Evolutionary conservation across 1,284 basidiomycete genomes (phyloP).

Genomic region (Anthracocystis setariae): DNA sequence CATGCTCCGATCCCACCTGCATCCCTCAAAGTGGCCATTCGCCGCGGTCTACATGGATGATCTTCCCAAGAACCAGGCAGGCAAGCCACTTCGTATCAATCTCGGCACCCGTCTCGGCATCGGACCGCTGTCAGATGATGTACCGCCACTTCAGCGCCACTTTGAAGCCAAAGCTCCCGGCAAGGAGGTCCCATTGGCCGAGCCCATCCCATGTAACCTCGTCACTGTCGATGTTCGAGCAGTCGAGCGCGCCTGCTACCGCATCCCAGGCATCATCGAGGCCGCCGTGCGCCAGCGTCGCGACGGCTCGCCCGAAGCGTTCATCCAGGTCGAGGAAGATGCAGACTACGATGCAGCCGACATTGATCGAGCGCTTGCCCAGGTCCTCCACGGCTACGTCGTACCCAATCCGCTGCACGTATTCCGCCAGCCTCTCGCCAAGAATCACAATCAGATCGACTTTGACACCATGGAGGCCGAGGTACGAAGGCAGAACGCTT

Average conservation of each 20-base stretch:
- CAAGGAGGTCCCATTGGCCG: slow-evolving; percentile 64
- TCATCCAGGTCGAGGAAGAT: slow-evolving; percentile 67
- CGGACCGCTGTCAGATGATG: slow-evolving; percentile 65
- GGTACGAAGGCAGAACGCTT: slow-evolving; percentile 66
- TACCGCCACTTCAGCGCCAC: slow-evolving; percentile 65
- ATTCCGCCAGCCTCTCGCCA: slow-evolving; percentile 66
- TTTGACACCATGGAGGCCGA: slow-evolving; percentile 68
- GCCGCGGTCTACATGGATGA: slow-evolving; percentile 68
- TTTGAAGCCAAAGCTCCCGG: slow-evolving; percentile 66
- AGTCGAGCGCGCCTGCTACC: slow-evolving; percentile 67
- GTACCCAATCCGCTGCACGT: slow-evolving; percentile 68
- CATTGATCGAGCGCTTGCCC: slow-evolving; percentile 66
- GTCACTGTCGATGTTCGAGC: slow-evolving; percentile 66
- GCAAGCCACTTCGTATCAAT: slow-evolving; percentile 68
- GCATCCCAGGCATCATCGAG: slow-evolving; percentile 66
- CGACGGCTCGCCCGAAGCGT: slow-evolving; percentile 66
- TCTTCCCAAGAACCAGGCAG: slow-evolving; percentile 67
- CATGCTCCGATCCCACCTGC: slow-evolving; percentile 64
- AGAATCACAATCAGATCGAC: slow-evolving; percentile 65
- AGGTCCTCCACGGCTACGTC: slow-evolving; percentile 67
- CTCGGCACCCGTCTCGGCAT: slow-evolving; percentile 65
- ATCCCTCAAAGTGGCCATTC: slow-evolving; percentile 68
- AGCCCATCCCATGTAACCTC: slow-evolving; percentile 66
- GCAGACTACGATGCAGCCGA: slow-evolving; percentile 67
- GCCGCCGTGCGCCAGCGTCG: slow-evolving; percentile 66